phyloP scores from a whole-genome alignment of 2,329 filamentous ascomycete species.

The Fusarium floridanum region DNA sequence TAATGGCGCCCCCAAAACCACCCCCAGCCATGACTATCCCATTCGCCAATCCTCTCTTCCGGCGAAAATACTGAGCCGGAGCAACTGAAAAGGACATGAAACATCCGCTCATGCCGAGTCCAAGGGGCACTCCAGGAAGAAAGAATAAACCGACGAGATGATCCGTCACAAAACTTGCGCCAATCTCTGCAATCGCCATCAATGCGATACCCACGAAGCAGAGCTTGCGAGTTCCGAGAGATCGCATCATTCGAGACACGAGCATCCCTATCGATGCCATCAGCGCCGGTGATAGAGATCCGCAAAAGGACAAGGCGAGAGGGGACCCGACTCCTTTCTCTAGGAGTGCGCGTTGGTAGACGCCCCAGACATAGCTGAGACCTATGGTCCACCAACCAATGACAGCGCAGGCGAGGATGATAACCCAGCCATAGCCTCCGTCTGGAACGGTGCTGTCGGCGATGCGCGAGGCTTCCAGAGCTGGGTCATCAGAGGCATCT shows the following conservation, averaged over 20 bases:
- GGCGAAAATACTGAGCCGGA: slow-evolving; percentile 65
- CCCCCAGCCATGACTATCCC: slow-evolving; percentile 67
- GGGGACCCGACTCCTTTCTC: slow-evolving; percentile 59
- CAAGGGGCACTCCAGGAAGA: slow-evolving; percentile 43
- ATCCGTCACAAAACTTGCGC: slow-evolving; percentile 33
- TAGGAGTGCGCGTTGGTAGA: slow-evolving; percentile 70
- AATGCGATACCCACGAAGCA: slow-evolving; percentile 2
- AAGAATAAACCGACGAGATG: slow-evolving; percentile 48
- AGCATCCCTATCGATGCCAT: slow-evolving; percentile 27
- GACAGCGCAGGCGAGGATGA: slow-evolving; percentile 42
- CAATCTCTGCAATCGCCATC: slow-evolving; percentile 24
- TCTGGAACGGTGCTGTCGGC: slow-evolving; percentile 44
- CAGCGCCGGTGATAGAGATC: slow-evolving; percentile 55
- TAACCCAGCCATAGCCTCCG: slow-evolving; percentile 48
- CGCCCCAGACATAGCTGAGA: slow-evolving; percentile 69
- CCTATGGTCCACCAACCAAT: slow-evolving; percentile 66
- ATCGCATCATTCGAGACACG: slow-evolving; percentile 27
- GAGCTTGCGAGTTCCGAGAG: slow-evolving; percentile 29
- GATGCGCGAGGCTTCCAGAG: slow-evolving; percentile 38
- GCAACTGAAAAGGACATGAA: slow-evolving; percentile 39
- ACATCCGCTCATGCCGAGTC: slow-evolving; percentile 48
- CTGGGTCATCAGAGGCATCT: slow-evolving; percentile 21
- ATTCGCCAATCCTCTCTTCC: slow-evolving; percentile 67
- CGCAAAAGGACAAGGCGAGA: slow-evolving; percentile 70
- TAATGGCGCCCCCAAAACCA: slow-evolving; percentile 67